Evolutionary conservation across 768 basidiomycete genomes (phyloP).

Genomic region (Omphalotus guepiniiformis): DNA sequence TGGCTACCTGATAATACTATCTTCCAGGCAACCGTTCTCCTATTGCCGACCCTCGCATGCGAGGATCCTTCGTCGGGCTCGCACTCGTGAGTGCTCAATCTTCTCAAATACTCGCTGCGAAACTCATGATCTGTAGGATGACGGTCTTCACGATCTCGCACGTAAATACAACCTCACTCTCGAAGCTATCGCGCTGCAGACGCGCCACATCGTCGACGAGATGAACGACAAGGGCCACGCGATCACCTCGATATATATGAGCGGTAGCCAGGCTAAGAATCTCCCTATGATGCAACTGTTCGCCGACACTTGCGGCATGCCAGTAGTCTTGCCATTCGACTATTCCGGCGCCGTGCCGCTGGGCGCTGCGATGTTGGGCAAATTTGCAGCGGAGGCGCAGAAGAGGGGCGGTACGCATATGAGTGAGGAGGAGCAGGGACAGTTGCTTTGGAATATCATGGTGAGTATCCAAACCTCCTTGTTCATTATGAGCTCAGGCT

Average conservation of each 20-base stretch:
- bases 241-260: slow-evolving; percentile 85
- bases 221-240: slow-evolving; percentile 83
- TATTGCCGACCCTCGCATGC: slow-evolving; percentile 92
- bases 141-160: slow-evolving; percentile 75
- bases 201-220: slow-evolving; percentile 87
- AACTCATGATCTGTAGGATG: slow-evolving; percentile 42
- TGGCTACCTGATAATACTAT: not conserved
- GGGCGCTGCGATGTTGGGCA: slow-evolving; percentile 91
- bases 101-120: not conserved
- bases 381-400: slow-evolving; percentile 68
- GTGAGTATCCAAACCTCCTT: slow-evolving; percentile 35
- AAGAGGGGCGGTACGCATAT: slow-evolving; percentile 26
- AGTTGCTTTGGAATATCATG: slow-evolving; percentile 90
- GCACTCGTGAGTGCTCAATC: slow-evolving; percentile 49
- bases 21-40: slow-evolving; percentile 88
- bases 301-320: slow-evolving; percentile 78
- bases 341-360: slow-evolving; percentile 81
- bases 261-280: slow-evolving; percentile 92
- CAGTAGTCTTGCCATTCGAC: slow-evolving; percentile 77
- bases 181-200: slow-evolving; percentile 92
- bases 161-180: slow-evolving; percentile 88
- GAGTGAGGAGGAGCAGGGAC: slow-evolving; percentile 46
- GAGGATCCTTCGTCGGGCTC: slow-evolving; percentile 86
- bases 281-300: slow-evolving; percentile 82
- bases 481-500: not conserved